Conservation (phyloP, 2,329 filamentous ascomycete species). For the Cercospora sesami region DNA sequence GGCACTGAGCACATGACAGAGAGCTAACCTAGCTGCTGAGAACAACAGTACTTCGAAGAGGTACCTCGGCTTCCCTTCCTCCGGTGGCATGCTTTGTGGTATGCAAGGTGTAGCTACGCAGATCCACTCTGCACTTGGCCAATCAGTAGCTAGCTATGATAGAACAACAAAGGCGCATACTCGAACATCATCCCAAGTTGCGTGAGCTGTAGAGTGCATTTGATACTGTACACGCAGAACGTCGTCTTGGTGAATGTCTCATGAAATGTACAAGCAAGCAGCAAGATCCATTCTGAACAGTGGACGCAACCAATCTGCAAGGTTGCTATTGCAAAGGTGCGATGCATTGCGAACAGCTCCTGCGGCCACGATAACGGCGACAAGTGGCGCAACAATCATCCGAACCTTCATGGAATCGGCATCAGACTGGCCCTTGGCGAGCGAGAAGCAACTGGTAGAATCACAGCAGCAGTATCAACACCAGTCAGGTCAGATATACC, state of each 20-base stretch:
- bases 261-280: background rate
- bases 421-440: constrained; percentile 4
- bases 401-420: constrained; percentile 1
- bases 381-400: background rate
- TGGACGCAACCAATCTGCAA: background rate
- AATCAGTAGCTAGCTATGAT: background rate
- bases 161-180: background rate
- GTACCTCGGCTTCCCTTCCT: constrained; percentile 10
- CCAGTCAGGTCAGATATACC: background rate
- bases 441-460: constrained; percentile 4
- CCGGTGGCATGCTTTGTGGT: constrained; percentile 10
- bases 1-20: background rate
- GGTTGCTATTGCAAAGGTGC: background rate
- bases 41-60: background rate
- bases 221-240: background rate
- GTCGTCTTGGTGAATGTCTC: background rate
- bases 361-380: background rate
- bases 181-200: background rate
- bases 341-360: background rate
- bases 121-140: background rate
- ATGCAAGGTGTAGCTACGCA: background rate
- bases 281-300: background rate
- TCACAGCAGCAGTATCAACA: background rate
- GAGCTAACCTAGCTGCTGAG: background rate
- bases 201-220: background rate